phyloP scores from a whole-genome alignment of 176 grass and related monocot genomes.

The Carex myosuroides region DNA sequence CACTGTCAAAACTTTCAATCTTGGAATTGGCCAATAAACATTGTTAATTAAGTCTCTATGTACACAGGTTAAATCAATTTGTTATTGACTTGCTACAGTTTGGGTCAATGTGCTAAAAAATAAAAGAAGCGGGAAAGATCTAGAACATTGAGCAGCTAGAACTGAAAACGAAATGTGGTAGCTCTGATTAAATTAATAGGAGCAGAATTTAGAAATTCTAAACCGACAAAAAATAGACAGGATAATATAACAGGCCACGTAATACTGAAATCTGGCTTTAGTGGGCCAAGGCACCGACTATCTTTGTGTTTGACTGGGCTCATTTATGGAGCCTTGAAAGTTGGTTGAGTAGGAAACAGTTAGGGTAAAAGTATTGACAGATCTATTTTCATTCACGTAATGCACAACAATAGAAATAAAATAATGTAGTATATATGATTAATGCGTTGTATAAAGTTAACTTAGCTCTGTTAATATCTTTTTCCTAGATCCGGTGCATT shows the following conservation, averaged over 20 bases:
- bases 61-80: background rate
- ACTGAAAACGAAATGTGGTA: background rate
- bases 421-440: too few relatives aligned
- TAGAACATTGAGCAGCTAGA: background rate
- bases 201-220: background rate
- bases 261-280: background rate
- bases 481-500: too few relatives aligned
- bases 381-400: too few relatives aligned
- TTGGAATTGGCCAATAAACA: background rate
- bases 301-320: constrained; percentile 3
- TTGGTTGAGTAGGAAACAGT: background rate
- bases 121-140: background rate
- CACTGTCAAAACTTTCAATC: background rate
- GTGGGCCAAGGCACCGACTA: background rate
- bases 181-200: background rate
- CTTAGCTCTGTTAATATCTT: too few relatives aligned
- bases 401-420: too few relatives aligned
- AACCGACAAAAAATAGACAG: background rate
- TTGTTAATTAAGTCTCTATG: background rate
- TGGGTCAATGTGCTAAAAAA: background rate
- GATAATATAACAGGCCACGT: background rate
- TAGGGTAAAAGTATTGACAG: too few relatives aligned
- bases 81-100: background rate
- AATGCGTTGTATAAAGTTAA: too few relatives aligned
- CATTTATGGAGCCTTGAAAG: constrained; percentile 8